Evolutionary conservation across 2,329 filamentous ascomycete genomes (phyloP).

Genomic region (Teratosphaeria nubilosa): DNA sequence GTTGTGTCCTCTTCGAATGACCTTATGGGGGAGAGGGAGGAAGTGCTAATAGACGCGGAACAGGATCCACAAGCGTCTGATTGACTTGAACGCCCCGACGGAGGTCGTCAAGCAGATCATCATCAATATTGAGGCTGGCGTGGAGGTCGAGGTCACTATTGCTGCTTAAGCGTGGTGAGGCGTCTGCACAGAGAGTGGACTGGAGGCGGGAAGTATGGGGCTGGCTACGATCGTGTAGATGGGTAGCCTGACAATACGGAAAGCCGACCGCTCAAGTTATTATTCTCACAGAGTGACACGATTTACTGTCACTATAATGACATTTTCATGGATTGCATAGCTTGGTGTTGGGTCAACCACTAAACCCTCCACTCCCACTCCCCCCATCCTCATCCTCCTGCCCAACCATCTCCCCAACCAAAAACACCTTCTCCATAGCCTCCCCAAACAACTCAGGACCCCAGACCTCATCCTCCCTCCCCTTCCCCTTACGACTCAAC

Average conservation of each 20-base stretch:
- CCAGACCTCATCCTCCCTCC: constrained; percentile 52
- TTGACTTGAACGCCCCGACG: constrained; percentile 77
- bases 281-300: too few species aligned
- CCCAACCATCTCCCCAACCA: constrained; percentile 37
- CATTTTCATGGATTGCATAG: too few species aligned
- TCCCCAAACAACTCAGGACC: constrained; percentile 55
- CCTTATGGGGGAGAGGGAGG: too few species aligned
- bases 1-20: too few species aligned
- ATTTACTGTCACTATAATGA: too few species aligned
- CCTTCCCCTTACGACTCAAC: constrained; percentile 45
- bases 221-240: neutral
- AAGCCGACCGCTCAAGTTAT: neutral
- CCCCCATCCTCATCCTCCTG: constrained; percentile 22
- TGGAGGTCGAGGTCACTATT: constrained; percentile 89
- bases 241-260: neutral
- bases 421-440: constrained; percentile 51
- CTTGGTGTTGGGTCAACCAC: neutral
- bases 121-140: constrained; percentile 89
- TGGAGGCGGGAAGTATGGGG: neutral
- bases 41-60: neutral
- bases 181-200: neutral
- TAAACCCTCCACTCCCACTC: constrained; percentile 12
- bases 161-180: constrained; percentile 50
- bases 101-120: constrained; percentile 97
- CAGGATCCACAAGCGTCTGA: constrained; percentile 28